Evolutionary conservation across 345 rosid genomes (phyloP), one percentile per base, ranked within the genome.

Genomic region (Gynandropsis gynandra): DNA sequence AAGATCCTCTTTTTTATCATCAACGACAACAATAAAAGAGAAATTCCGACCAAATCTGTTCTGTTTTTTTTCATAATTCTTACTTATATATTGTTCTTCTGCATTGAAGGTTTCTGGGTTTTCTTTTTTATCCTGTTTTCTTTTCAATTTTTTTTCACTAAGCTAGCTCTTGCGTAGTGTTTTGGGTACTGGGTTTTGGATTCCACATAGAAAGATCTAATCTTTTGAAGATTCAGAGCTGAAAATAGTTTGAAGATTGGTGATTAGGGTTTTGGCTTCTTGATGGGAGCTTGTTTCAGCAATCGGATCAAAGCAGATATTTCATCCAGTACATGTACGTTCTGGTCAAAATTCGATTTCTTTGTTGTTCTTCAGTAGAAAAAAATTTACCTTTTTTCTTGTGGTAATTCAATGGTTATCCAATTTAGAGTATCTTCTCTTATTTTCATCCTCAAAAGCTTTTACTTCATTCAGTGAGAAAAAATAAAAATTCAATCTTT

Each of bases 261-360:
- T 64, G 33, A 49, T 43, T 43, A 15, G 51, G 47, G 38, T 54
- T 13, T 54, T 53, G 24, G 9, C 54, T 59, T 35, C 41, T 36
- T 41, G 45, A 85, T 89, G 95, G 97, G 97, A 69, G 78, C 75
- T 48, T 89, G 97, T 57, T 83, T 75, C 74, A 89, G 97, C 59
- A 81, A 83, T 53, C 83, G 80, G 66, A 77, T 85, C 74, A 89
- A 72, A 72, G 81, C 93, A n/a, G 89, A 85, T 63, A 77, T 72
- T 65, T 74, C 82, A 42, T 75, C 81, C 10, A 47, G 69, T 58
- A 74, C 93, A 31, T 93, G 97, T 89, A 51, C 47, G 54, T 59
- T 6, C n/a, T 13, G 11, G 16, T 34, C 33, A 33, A 58, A n/a
- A 39, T 46, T 37, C 32, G 12, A 10, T 42, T 7, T 8, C 50